A percentile compares a stretch with the other conserved stretches of the same genome.
Evolutionary conservation across 108 stramenopile genomes (phyloP).

Genomic region (Cyclotella kingstonii): DNA sequence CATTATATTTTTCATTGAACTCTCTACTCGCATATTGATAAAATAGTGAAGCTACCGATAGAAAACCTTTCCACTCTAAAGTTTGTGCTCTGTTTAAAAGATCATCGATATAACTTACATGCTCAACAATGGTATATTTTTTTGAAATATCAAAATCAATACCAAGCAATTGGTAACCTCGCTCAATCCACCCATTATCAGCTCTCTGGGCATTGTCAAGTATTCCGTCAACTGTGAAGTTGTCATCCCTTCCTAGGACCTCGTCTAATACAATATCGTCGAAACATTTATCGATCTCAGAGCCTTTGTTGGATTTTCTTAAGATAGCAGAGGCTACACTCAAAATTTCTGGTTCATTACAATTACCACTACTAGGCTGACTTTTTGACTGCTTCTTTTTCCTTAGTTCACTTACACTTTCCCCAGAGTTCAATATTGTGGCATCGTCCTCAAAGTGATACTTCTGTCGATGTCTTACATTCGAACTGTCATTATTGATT

Average conservation of each 20-base stretch:
- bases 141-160: not conserved
- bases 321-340: constrained; percentile 1
- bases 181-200: constrained; percentile 6
- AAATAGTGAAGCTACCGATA: constrained; percentile 76
- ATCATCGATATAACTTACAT: constrained; percentile 22
- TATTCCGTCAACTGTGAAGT: constrained; percentile 22
- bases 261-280: constrained; percentile 28
- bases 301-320: constrained; percentile 15
- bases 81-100: constrained; percentile 80
- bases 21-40: constrained; percentile 72
- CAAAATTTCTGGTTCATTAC: no score
- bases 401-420: constrained; percentile 1
- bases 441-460: not conserved
- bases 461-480: not conserved
- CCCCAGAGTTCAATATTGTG: not conserved
- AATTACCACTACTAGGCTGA: not conserved
- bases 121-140: not conserved
- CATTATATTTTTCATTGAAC: constrained; percentile 1
- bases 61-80: constrained; percentile 82
- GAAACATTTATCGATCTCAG: constrained; percentile 18
- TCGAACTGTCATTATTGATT: not conserved
- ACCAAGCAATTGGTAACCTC: not conserved
- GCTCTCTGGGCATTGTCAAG: constrained; percentile 8
- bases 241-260: constrained; percentile 9
- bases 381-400: not conserved